Conservation (phyloP, 495 filamentous ascomycete species). For the Neurospora tetraspora region DNA sequence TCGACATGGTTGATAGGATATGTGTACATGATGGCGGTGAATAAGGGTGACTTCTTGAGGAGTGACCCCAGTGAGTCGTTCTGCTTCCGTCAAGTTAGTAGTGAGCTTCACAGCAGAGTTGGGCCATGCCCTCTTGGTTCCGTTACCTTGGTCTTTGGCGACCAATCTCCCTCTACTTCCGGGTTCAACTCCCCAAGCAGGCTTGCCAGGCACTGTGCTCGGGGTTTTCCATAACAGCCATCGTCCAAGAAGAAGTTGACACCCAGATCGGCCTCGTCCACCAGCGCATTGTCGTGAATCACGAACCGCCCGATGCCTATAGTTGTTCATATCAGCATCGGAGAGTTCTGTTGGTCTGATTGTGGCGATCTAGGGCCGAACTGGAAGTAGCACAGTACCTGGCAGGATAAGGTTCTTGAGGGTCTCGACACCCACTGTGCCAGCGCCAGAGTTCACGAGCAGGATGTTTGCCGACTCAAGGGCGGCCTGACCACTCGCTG, state of each 20-base stretch:
- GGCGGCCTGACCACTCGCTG: constrained; percentile 79
- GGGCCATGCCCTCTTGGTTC: neutral
- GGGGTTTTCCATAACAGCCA: constrained; percentile 62
- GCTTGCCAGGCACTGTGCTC: constrained; percentile 66
- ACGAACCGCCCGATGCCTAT: constrained; percentile 86
- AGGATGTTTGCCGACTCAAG: constrained; percentile 84
- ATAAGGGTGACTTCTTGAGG: constrained; percentile 39
- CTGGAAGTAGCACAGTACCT: constrained; percentile 27
- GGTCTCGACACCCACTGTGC: constrained; percentile 79
- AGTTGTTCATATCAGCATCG: neutral
- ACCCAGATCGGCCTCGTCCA: constrained; percentile 75
- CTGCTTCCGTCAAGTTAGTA: constrained; percentile 2
- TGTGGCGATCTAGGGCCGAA: neutral
- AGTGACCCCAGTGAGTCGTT: constrained; percentile 23
- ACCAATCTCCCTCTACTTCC: constrained; percentile 71
- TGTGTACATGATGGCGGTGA: constrained; percentile 67
- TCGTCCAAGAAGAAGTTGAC: constrained; percentile 95
- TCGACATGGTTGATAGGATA: constrained; percentile 53
- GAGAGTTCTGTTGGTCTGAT: neutral
- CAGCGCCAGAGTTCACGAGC: constrained; percentile 73
- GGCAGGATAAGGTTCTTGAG: constrained; percentile 95
- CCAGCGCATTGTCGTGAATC: constrained; percentile 70
- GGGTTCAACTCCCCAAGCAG: constrained; percentile 85
- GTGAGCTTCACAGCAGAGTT: constrained; percentile 3
- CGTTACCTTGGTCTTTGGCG: constrained; percentile 30